These are phyloP conservation scores for Sugiyamaella pinicola DNA, from an alignment of 1,139 yeast genomes.

Conservation along the genomic window DNA sequence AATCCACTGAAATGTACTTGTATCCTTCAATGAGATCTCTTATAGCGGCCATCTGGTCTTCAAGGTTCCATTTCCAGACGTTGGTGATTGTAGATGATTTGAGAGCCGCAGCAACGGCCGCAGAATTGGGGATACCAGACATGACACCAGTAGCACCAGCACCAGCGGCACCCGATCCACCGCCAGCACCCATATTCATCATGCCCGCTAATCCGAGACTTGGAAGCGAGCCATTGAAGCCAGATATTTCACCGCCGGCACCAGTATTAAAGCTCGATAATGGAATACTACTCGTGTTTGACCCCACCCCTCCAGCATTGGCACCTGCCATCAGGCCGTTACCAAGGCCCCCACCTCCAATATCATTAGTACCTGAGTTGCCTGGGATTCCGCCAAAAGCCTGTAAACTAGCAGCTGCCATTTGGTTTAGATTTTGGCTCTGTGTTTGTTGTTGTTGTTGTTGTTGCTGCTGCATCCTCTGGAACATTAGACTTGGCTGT, in stretches of 20 bases:
- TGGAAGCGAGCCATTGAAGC: conserved; percentile 6
- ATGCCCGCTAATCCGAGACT: conserved; percentile 7
- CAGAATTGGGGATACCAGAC: conserved; percentile 1
- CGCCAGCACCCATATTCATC: conserved; percentile 5
- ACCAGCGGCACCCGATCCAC: conserved; percentile 5
- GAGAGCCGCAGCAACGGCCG: neutral
- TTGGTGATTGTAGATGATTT: conserved; percentile 37
- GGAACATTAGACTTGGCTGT: conserved; percentile 9
- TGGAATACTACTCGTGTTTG: neutral
- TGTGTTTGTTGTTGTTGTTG: neutral
- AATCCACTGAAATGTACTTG: conserved; percentile 69
- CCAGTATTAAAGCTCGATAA: neutral
- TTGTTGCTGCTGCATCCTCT: conserved; percentile 5
- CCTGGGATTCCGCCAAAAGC: conserved; percentile 14
- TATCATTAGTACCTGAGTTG: neutral
- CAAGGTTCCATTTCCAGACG: conserved; percentile 87
- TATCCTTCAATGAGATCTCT: conserved; percentile 71
- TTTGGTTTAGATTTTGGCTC: conserved; percentile 11
- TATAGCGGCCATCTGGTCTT: conserved; percentile 74
- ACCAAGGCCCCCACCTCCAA: conserved; percentile 14
- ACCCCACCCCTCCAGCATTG: neutral
- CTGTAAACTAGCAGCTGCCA: conserved; percentile 17
- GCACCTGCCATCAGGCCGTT: conserved; percentile 11
- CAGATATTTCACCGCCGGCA: neutral
- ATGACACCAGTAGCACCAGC: neutral